Evolutionary conservation across 192 early-diverging fungal species (phyloP).

Genomic region (Piromyces finnis): DNA sequence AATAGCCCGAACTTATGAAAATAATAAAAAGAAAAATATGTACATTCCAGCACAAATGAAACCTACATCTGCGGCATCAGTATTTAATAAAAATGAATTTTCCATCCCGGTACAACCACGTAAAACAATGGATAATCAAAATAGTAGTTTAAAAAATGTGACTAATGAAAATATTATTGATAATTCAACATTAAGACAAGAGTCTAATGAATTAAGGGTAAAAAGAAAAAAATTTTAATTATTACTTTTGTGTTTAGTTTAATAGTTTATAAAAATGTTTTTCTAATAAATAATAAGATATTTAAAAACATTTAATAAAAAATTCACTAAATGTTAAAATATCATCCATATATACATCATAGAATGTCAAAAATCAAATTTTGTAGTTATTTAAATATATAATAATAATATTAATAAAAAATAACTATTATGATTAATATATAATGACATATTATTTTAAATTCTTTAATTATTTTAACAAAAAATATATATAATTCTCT

Average conservation of each 20-base stretch:
- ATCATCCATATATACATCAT: no score
- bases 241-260: neutral
- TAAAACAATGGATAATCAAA: neutral
- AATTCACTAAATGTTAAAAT: no score
- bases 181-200: neutral
- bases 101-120: neutral
- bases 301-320: no score
- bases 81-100: neutral
- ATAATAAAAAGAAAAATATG: neutral
- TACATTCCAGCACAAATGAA: neutral
- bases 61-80: neutral
- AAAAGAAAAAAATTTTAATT: neutral
- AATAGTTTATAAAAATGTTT: no score
- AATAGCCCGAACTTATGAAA: neutral
- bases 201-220: neutral
- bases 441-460: no score
- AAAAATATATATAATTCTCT: no score
- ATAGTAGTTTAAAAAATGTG: neutral
- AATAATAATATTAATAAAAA: no score
- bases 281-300: no score
- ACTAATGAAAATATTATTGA: neutral
- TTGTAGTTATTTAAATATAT: no score
- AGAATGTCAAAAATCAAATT: no score
- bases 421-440: no score
- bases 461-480: no score